A percentile compares a stretch with the other conserved stretches of the same genome.
phyloP scores from a whole-genome alignment of 2,329 filamentous ascomycete species.

The Neonectria faginata region DNA sequence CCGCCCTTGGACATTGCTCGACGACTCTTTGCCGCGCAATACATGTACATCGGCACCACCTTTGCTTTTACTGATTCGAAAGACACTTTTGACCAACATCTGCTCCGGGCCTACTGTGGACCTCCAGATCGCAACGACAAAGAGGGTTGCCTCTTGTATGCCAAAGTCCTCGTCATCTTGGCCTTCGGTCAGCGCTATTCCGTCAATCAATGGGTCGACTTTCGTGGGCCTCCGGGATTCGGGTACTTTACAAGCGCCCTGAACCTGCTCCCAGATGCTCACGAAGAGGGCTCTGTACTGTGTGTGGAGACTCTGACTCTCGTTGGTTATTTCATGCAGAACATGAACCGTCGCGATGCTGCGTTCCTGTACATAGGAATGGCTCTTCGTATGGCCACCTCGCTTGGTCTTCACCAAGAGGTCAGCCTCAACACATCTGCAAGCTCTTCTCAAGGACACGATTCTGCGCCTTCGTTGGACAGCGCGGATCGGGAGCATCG shows the following conservation, averaged over 20 bases:
- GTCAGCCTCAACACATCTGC: slow-evolving; percentile 34
- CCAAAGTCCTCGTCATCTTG: slow-evolving; percentile 64
- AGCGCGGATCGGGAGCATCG: slow-evolving; percentile 44
- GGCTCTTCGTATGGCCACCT: slow-evolving; percentile 54
- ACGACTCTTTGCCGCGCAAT: slow-evolving; percentile 54
- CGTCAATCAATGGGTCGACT: slow-evolving; percentile 66
- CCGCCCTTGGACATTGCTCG: slow-evolving; percentile 21
- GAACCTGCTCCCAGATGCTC: slow-evolving; percentile 64
- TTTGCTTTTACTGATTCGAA: slow-evolving; percentile 61
- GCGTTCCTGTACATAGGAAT: slow-evolving; percentile 50
- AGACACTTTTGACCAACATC: slow-evolving; percentile 58
- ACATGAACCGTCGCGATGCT: slow-evolving; percentile 29
- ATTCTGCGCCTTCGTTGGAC: slow-evolving; percentile 19
- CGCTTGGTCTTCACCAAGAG: slow-evolving; percentile 56
- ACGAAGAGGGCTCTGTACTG: slow-evolving; percentile 56
- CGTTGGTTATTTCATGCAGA: slow-evolving; percentile 7
- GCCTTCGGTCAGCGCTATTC: slow-evolving; percentile 69
- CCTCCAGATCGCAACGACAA: slow-evolving; percentile 56
- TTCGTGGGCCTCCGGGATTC: slow-evolving; percentile 66
- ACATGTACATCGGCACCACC: slow-evolving; percentile 68
- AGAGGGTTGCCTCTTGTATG: slow-evolving; percentile 62
- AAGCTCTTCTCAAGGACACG: not conserved
- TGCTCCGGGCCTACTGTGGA: slow-evolving; percentile 55
- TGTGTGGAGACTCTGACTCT: not conserved
- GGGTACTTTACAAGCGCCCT: slow-evolving; percentile 65